Percentiles rank a stretch among this genome's conserved stretches.
These are phyloP conservation scores for Claviceps sp. DNA, from an alignment of 2,329 filamentous ascomycete genomes.

Conservation along the genomic window DNA sequence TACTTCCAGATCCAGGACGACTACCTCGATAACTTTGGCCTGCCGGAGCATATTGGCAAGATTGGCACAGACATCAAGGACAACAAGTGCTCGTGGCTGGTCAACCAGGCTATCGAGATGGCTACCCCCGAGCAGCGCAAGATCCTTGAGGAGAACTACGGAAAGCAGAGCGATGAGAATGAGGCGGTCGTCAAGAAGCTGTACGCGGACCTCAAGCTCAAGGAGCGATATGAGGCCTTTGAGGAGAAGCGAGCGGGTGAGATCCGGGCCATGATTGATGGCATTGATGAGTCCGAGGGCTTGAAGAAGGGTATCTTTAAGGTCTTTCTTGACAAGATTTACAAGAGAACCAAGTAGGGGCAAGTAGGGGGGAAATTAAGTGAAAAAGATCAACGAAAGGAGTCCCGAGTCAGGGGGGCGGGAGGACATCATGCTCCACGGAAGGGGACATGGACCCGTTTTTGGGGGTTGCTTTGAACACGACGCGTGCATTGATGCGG, in stretches of 20 bases:
- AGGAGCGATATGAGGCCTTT: slow-evolving; percentile 73
- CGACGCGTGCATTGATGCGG: too few relatives aligned
- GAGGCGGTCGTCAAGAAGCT: slow-evolving; percentile 82
- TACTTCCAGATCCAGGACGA: slow-evolving; percentile 99
- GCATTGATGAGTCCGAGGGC: slow-evolving; percentile 74
- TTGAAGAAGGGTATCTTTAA: slow-evolving; percentile 87
- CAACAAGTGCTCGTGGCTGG: slow-evolving; percentile 98
- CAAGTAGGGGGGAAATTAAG: too few relatives aligned
- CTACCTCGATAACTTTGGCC: slow-evolving; percentile 95
- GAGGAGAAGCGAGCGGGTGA: slow-evolving; percentile 79
- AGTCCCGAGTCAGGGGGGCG: too few relatives aligned
- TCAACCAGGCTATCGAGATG: slow-evolving; percentile 82
- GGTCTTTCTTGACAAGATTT: slow-evolving; percentile 87
- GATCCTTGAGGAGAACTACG: slow-evolving; percentile 85
- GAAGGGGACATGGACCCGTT: too few relatives aligned
- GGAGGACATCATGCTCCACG: too few relatives aligned
- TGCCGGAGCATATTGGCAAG: slow-evolving; percentile 88
- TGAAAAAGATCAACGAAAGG: too few relatives aligned
- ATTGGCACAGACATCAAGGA: slow-evolving; percentile 98
- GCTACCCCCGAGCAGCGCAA: slow-evolving; percentile 75
- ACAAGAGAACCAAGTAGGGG: slow-evolving; percentile 88
- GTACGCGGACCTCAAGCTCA: slow-evolving; percentile 73
- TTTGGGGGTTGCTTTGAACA: too few relatives aligned
- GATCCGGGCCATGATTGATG: slow-evolving; percentile 59
- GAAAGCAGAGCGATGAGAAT: slow-evolving; percentile 70